Conservation (phyloP, 129 eudicot genomes). For the Helianthus tuberosus region DNA sequence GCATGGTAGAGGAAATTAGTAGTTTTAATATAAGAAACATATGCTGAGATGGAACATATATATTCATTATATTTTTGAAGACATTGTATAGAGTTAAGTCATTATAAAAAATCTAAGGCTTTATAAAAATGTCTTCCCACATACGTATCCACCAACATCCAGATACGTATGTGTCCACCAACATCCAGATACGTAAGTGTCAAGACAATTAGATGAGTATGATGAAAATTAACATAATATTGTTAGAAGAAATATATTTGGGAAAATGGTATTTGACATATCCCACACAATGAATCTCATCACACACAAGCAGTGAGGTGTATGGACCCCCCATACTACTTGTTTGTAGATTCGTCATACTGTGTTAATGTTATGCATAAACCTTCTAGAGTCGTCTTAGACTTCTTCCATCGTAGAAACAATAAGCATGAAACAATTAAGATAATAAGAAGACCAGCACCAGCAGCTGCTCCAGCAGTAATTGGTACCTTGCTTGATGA, state of each 20-base stretch:
- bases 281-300: background rate
- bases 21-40: slow-evolving; percentile 14
- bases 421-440: slow-evolving; percentile 22
- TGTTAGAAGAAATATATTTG: background rate
- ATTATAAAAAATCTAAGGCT: too few relatives aligned
- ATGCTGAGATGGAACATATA: background rate
- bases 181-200: too few relatives aligned
- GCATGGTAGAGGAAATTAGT: slow-evolving; percentile 3
- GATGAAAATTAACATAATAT: slow-evolving; percentile 3
- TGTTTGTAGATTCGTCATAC: background rate
- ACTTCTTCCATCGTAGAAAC: slow-evolving; percentile 34
- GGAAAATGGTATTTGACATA: background rate
- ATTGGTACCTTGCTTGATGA: slow-evolving; percentile 60
- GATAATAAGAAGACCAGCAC: slow-evolving; percentile 31
- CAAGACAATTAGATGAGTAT: too few relatives aligned
- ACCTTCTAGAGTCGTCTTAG: slow-evolving; percentile 50
- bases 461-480: slow-evolving; percentile 58
- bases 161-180: too few relatives aligned
- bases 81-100: too few relatives aligned
- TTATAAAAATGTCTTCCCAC: too few relatives aligned
- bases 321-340: background rate
- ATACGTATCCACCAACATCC: too few relatives aligned
- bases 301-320: background rate
- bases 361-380: background rate
- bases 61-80: too few relatives aligned